Conservation (phyloP, 1,284 basidiomycete species). For the Tylopilus sp. region DNA sequence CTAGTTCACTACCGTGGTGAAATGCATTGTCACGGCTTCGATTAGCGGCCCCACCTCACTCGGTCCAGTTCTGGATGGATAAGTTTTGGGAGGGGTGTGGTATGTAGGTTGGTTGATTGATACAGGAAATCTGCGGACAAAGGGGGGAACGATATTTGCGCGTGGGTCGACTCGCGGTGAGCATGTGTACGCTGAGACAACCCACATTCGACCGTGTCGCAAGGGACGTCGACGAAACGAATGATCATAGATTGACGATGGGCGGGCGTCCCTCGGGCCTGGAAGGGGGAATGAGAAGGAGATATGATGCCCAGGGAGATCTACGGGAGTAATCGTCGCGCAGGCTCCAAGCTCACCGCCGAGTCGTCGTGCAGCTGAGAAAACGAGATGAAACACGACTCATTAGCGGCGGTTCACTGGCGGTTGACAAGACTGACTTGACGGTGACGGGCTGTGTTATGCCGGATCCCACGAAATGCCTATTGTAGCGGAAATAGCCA, state of each 20-base stretch:
- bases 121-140: too few species aligned
- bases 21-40: not conserved
- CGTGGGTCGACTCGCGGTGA: too few species aligned
- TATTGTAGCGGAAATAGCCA: not conserved
- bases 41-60: too few species aligned
- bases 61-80: too few species aligned
- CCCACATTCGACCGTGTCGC: not conserved
- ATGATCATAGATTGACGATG: not conserved
- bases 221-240: not conserved
- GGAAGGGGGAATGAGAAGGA: not conserved
- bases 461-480: not conserved
- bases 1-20: not conserved
- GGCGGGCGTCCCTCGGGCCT: too few species aligned
- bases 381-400: not conserved
- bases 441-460: too few species aligned
- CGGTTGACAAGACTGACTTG: not conserved
- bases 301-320: not conserved
- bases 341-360: too few species aligned
- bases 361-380: too few species aligned
- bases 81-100: too few species aligned
- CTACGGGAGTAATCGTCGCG: not conserved
- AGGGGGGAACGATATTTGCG: too few species aligned
- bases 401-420: too few species aligned
- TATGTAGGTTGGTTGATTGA: too few species aligned
- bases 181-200: not conserved